Base-by-base conservation (phyloP, 441 rosid species). In the Macaranga tanarius region DNA sequence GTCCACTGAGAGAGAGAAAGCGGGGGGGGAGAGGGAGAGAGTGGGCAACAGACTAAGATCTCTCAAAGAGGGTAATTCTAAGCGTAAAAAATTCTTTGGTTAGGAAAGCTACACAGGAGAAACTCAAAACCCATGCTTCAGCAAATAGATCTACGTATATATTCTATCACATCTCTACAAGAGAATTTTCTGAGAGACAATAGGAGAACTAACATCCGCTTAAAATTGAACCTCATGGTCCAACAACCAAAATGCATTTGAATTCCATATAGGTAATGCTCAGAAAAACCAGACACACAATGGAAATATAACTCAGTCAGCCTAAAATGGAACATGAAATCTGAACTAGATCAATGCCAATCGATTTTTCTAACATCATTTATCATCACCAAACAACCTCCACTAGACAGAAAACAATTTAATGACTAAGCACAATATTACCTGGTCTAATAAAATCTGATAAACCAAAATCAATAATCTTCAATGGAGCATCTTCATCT, bases 371-470 rank as follows among this genome's bases (percentile, higher is more conserved):
- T 5, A 10, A n/a, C 44, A 23, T 40, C 16, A 5, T 5, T 50
- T 22, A 70, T 42, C 23, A 69, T 44, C 12, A 57, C 2, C 10
- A 51, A 12, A 6, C 17, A 69, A 69, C n/a, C 56, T 56, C 28
- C 26, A 60, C 28, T 23, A 15, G 15, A 70, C 5, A 28, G 7
- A 26, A 42, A 40, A 61, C 4, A 61, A 25, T n/a, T 17, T 38
- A 10, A 17, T 48, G 65, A 48, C 57, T 66, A 28, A 66, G 22
- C 11, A 52, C 25, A 55, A 20, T 45, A 55, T 74, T 85, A 95
- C 99, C 99, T 79, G 98, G 94, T 79, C 86, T 89, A 69, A 88
- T 76, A 82, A 89, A 95, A 79, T 92, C 99, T 44, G 99, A 95
- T 64, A 95, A 91, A 61, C 98, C 98, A 76, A 95, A 95, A 79